Evolutionary conservation across 2,329 filamentous ascomycete species (phyloP).

Genomic region (Cladosporium colombiae): DNA sequence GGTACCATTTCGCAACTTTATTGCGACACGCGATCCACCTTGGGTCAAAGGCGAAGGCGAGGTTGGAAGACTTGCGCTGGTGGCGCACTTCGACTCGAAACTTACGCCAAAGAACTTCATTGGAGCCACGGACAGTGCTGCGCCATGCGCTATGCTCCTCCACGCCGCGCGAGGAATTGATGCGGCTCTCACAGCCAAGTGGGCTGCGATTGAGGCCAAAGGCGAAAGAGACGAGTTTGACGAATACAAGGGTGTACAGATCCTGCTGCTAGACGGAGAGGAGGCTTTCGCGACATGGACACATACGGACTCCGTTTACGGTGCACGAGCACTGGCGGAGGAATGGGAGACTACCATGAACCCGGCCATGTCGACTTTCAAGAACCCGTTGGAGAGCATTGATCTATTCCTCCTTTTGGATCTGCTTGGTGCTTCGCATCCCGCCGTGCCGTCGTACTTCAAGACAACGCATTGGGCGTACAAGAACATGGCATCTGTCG

Average conservation of each 20-base stretch:
- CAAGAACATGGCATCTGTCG: constrained; percentile 69
- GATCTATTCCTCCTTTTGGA: constrained; percentile 90
- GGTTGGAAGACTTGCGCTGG: constrained; percentile 77
- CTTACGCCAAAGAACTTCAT: constrained; percentile 81
- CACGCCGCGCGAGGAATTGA: constrained; percentile 82
- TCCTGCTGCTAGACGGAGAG: constrained; percentile 88
- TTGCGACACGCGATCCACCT: constrained; percentile 85
- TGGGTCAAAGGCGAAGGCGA: constrained; percentile 69
- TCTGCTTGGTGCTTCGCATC: constrained; percentile 71
- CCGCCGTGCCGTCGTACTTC: constrained; percentile 81
- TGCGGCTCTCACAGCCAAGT: constrained; percentile 75
- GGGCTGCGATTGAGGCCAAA: constrained; percentile 67
- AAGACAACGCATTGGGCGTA: constrained; percentile 93
- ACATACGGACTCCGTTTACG: constrained; percentile 81
- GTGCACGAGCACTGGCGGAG: constrained; percentile 74
- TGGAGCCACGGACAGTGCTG: constrained; percentile 90
- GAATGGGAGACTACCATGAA: constrained; percentile 74
- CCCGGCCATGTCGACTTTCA: constrained; percentile 71
- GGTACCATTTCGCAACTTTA: constrained; percentile 83
- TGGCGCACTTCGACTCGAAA: constrained; percentile 93
- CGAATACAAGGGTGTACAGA: constrained; percentile 80
- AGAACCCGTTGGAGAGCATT: constrained; percentile 74
- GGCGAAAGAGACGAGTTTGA: constrained; percentile 39
- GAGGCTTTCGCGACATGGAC: constrained; percentile 87
- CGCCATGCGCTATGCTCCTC: constrained; percentile 90